phyloP scores from a whole-genome alignment of 2,329 filamentous ascomycete genomes.

The Cordyceps pruinosa region DNA sequence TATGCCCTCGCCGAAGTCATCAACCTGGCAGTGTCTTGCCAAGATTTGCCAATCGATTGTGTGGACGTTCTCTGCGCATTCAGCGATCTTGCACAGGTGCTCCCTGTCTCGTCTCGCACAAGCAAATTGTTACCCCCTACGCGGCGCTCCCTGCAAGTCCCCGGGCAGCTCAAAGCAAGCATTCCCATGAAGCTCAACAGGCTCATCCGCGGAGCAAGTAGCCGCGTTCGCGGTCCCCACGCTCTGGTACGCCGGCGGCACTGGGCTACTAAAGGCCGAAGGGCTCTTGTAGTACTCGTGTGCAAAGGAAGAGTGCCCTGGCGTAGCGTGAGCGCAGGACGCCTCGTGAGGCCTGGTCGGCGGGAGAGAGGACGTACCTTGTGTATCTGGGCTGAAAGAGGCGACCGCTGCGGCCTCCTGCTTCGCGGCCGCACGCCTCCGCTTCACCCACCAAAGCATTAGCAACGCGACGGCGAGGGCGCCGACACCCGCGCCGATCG shows the following conservation, averaged over 20 bases:
- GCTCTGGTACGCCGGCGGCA: background rate
- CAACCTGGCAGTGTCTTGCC: too few relatives aligned
- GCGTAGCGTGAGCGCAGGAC: background rate
- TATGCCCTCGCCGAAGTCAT: too few relatives aligned
- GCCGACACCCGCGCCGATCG: constrained; percentile 14
- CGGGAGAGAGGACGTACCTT: background rate
- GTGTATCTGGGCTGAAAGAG: background rate
- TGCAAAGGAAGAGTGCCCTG: background rate
- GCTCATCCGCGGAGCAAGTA: too few relatives aligned
- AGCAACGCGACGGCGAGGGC: constrained; percentile 3
- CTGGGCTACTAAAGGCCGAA: background rate
- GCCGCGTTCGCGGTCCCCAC: background rate
- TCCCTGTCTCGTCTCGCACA: background rate
- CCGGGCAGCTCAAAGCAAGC: background rate
- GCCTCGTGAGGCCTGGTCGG: background rate
- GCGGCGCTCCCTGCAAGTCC: background rate
- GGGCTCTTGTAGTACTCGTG: background rate
- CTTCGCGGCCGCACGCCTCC: background rate
- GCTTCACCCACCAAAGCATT: background rate
- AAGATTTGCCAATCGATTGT: too few relatives aligned
- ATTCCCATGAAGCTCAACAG: constrained; percentile 1
- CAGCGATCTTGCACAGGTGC: too few relatives aligned
- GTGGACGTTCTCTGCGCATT: too few relatives aligned
- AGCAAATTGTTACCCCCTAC: too few relatives aligned
- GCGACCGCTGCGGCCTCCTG: background rate